Conservation (phyloP, 495 filamentous ascomycete species). For the Tuber indicum region DNA sequence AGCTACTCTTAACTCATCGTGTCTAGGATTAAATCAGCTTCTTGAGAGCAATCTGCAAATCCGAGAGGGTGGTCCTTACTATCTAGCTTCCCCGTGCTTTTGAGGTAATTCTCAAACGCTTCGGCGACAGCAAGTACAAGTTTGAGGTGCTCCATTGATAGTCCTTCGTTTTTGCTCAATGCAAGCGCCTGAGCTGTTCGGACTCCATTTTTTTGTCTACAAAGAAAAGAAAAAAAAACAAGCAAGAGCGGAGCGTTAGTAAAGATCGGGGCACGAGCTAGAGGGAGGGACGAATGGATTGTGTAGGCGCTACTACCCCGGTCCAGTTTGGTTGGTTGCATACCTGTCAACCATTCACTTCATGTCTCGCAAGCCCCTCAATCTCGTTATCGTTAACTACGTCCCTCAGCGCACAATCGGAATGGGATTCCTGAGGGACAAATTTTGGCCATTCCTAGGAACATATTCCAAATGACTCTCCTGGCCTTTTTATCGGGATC, state of each 20-base stretch:
- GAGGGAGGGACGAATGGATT: neutral
- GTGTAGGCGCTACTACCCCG: neutral
- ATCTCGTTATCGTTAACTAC: slow-evolving; percentile 34
- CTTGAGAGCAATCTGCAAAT: neutral
- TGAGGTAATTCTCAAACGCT: slow-evolving; percentile 60
- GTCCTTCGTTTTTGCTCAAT: slow-evolving; percentile 52
- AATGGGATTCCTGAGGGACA: slow-evolving; percentile 27
- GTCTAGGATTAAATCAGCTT: neutral
- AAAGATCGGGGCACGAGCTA: slow-evolving; percentile 2
- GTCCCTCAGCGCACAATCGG: slow-evolving; percentile 31
- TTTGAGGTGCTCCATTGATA: slow-evolving; percentile 63
- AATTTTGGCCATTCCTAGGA: slow-evolving; percentile 38
- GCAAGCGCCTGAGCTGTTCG: slow-evolving; percentile 64
- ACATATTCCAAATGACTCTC: slow-evolving; percentile 41
- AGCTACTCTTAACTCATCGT: slow-evolving; percentile 30
- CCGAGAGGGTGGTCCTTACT: slow-evolving; percentile 35
- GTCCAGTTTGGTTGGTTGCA: neutral
- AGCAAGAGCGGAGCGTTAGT: slow-evolving; percentile 13
- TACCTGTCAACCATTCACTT: slow-evolving; percentile 41
- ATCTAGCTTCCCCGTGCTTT: slow-evolving; percentile 46
- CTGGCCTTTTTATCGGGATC: slow-evolving; percentile 38
- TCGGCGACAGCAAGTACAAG: slow-evolving; percentile 61
- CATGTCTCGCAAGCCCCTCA: slow-evolving; percentile 24
- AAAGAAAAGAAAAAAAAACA: slow-evolving; percentile 1
- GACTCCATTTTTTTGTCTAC: slow-evolving; percentile 69